phyloP scores from a whole-genome alignment of 2,329 filamentous ascomycete species.

The Colletotrichum sp. region DNA sequence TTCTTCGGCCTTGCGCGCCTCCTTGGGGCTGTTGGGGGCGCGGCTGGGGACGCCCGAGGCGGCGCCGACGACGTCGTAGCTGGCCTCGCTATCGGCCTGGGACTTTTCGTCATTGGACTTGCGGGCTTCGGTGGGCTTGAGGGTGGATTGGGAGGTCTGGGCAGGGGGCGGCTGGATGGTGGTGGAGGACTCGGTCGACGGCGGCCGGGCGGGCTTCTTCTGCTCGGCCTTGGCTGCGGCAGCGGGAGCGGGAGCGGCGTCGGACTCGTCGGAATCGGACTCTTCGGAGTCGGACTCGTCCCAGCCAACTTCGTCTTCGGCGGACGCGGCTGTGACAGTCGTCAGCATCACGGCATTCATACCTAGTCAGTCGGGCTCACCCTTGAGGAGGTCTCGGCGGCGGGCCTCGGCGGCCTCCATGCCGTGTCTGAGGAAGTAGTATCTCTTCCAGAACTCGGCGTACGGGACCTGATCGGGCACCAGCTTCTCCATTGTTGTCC shows the following conservation, averaged over 20 bases:
- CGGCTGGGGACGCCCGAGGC: slow-evolving; percentile 79
- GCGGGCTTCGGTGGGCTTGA: slow-evolving; percentile 71
- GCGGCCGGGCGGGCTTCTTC: slow-evolving; percentile 38
- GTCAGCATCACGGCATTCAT: slow-evolving; percentile 14
- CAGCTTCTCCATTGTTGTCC: slow-evolving; percentile 90
- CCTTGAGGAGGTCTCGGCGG: slow-evolving; percentile 88
- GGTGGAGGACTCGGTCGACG: slow-evolving; percentile 62
- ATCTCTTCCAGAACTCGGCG: slow-evolving; percentile 87
- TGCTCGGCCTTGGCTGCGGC: slow-evolving; percentile 34
- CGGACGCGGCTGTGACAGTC: slow-evolving; percentile 60
- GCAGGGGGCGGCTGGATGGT: slow-evolving; percentile 60
- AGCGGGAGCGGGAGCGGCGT: slow-evolving; percentile 28
- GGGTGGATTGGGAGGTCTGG: slow-evolving; percentile 29
- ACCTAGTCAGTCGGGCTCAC: slow-evolving; percentile 52
- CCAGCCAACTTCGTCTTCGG: slow-evolving; percentile 75
- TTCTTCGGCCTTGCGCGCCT: slow-evolving; percentile 60
- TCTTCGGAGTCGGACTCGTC: slow-evolving; percentile 55
- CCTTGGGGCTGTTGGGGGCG: slow-evolving; percentile 72
- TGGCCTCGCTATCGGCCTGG: slow-evolving; percentile 90
- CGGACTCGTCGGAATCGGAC: slow-evolving; percentile 30
- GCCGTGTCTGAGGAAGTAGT: slow-evolving; percentile 92
- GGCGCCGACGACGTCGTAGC: slow-evolving; percentile 90
- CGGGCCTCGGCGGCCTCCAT: slow-evolving; percentile 93
- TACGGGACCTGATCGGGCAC: slow-evolving; percentile 96
- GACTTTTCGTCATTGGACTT: slow-evolving; percentile 89